These are phyloP conservation scores for Chrysosporium queenslandicum DNA, from an alignment of 2,329 filamentous ascomycete genomes.

Conservation along the genomic window DNA sequence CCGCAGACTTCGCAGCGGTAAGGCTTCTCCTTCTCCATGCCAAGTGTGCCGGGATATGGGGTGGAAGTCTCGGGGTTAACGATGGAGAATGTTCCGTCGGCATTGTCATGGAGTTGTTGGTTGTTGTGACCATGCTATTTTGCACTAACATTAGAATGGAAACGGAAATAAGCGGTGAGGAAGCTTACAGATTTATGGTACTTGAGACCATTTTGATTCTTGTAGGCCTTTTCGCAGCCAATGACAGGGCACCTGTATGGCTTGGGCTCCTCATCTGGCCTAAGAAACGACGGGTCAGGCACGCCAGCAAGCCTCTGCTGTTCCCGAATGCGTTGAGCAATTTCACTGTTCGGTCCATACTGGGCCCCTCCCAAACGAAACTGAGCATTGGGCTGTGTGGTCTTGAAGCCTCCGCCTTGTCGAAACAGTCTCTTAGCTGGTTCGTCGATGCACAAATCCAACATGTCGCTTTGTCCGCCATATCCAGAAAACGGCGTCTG, in stretches of 20 bases:
- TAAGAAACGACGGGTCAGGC: slow-evolving; percentile 37
- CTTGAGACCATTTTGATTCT: slow-evolving; percentile 98
- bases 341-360: slow-evolving; percentile 65
- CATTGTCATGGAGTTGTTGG: slow-evolving; percentile 91
- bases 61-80: slow-evolving; percentile 91
- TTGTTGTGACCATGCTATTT: slow-evolving; percentile 79
- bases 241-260: slow-evolving; percentile 97
- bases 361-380: slow-evolving; percentile 67
- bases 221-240: slow-evolving; percentile 97
- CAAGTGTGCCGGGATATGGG: slow-evolving; percentile 87
- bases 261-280: slow-evolving; percentile 79
- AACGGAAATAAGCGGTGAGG: slow-evolving; percentile 22
- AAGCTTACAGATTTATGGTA: slow-evolving; percentile 60
- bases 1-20: slow-evolving; percentile 95
- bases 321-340: slow-evolving; percentile 55
- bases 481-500: slow-evolving; percentile 34
- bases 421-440: slow-evolving; percentile 90
- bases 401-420: slow-evolving; percentile 62
- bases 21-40: slow-evolving; percentile 99
- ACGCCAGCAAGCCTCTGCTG: slow-evolving; percentile 53
- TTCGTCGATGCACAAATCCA: slow-evolving; percentile 70
- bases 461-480: slow-evolving; percentile 40
- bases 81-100: slow-evolving; percentile 94
- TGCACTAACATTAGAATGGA: slow-evolving; percentile 19
- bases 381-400: slow-evolving; percentile 56